Evolutionary conservation across 2,329 filamentous ascomycete genomes (phyloP), one percentile per base, ranked within the genome.

Genomic region (Cladophialophora chaetospira): DNA sequence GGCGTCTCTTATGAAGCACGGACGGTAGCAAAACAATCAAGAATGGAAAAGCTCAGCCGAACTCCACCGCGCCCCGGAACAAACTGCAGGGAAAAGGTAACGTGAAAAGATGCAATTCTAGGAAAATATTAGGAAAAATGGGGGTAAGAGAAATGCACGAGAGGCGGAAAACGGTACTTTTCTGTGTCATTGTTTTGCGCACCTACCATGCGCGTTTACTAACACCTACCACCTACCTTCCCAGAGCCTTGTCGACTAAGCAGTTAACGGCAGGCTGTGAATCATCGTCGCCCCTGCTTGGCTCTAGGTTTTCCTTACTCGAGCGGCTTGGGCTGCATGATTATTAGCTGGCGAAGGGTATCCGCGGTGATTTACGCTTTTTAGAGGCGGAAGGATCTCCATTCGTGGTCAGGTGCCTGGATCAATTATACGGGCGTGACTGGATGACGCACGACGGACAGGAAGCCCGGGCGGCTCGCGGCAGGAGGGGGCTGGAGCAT

Each of bases 111-210:
- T 36, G 9, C 21, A 28, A 9, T 2, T 17, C 42, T 33, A 43
- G 48, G 25, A 51, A 51, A 51, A 51, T 43, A 51, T 51, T 53
- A 59, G 50, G 59, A 62, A 62, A 60, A 29, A 59, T 62, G 63
- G 59, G 63, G 63, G 63, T 65, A 65, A 65, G 58, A 49, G 61
- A 65, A 63, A 62, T 49, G 42, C 15, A 33, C 52, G 53, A 59
- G 55, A 33, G 56, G 53, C 45, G 36, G 36, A 49, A 33, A 45
- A 26, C 19, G 29, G 49, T 35, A 55, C n/a, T 49, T 38, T 42
- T 57, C 48, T 60, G 60, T 63, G 60, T 63, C 61, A 63, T 59
- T 59, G 55, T 59, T 63, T 63, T 53, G 35, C n/a, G 35, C 15
- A 38, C 35, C 15, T 19, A 38, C 35, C 35, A 38, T 46, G 26